Evolutionary conservation across 2,329 filamentous ascomycete genomes (phyloP).

Genomic region (Aaosphaeria pasadenensis): DNA sequence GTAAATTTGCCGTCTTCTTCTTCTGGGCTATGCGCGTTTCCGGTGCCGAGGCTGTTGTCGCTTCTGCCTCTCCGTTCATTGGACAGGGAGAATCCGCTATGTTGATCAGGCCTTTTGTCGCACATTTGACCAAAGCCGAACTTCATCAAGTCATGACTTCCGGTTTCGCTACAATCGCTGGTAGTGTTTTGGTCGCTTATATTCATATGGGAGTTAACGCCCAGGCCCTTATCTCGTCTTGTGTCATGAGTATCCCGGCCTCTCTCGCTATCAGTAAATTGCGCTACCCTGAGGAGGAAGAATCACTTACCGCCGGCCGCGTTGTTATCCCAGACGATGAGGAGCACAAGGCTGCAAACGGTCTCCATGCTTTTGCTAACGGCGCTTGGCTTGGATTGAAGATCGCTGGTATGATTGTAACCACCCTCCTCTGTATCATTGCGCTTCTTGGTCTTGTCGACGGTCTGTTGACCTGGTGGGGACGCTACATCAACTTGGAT

Average conservation of each 20-base stretch:
- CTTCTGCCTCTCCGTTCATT: constrained; percentile 89
- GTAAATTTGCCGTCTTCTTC: constrained; percentile 85
- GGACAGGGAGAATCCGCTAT: constrained; percentile 93
- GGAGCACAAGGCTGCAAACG: constrained; percentile 73
- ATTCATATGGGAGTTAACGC: constrained; percentile 79
- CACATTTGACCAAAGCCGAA: constrained; percentile 82
- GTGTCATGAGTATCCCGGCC: constrained; percentile 93
- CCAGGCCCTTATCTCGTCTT: constrained; percentile 83
- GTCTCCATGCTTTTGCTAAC: constrained; percentile 79
- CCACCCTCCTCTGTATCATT: constrained; percentile 79
- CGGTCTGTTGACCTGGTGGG: constrained; percentile 80
- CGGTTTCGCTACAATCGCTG: constrained; percentile 89
- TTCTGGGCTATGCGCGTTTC: constrained; percentile 87
- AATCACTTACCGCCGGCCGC: constrained; percentile 77
- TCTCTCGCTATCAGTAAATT: constrained; percentile 87
- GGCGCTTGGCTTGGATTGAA: constrained; percentile 84
- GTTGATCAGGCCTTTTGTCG: constrained; percentile 83
- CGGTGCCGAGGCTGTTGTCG: constrained; percentile 89
- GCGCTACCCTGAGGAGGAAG: constrained; percentile 83
- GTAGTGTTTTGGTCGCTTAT: constrained; percentile 82
- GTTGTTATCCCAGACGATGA: constrained; percentile 79
- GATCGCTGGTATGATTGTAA: constrained; percentile 78
- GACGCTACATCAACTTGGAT: constrained; percentile 71
- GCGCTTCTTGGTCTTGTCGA: constrained; percentile 72
- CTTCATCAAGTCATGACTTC: constrained; percentile 91